Base-by-base conservation (phyloP, 441 rosid species). In the Brassica balearica region DNA sequence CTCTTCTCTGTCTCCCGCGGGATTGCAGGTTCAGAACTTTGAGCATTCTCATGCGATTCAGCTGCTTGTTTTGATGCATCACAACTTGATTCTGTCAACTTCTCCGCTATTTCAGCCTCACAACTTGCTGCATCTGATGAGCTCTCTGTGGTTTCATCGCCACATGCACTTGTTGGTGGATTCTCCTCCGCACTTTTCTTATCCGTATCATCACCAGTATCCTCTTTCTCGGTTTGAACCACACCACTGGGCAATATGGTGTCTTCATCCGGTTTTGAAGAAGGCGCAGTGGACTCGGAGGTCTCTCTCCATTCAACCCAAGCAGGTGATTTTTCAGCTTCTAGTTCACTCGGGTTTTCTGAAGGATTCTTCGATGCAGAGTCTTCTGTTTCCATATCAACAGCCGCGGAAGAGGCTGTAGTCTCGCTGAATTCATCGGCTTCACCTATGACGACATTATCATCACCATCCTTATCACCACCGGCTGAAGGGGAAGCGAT, bases 221-320 rank as follows among this genome's bases (percentile, higher is more conserved):
- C 51, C 64, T 72, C 80, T 36, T 81, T 77, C 20, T 82, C 78
- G 73, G 73, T 77, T 84, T 81, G 84, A 61, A 83, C 70, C 77
- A 86, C 86, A 29, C 89, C 89, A 76, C 84, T 89, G 55, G 88
- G 79, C 59, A 81, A 36, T 59, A 20, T 53, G 53, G 73, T 72
- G 76, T 86, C 69, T 82, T 84, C 86, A 8, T 81, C 81, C 62
- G 25, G 82, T 23, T 68, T 72, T 76, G 8, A 63, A 55, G 83
- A 72, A 72, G 87, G 85, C 55, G 85, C 86, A 71, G 72, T 74
- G 65, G 86, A 70, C 74, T 88, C 94, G 0, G 88, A 86, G 53
- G 87, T 89, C 84, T 91, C 97, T 82, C 93, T 86, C 98, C 97
- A 92, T 73, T 95, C 97, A 59, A 95, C 97, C 97, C 97, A 91